Percentiles rank a stretch among this genome's conserved stretches.
phyloP scores from a whole-genome alignment of 73 alveolate species.

The Paramecium sexaurelia region DNA sequence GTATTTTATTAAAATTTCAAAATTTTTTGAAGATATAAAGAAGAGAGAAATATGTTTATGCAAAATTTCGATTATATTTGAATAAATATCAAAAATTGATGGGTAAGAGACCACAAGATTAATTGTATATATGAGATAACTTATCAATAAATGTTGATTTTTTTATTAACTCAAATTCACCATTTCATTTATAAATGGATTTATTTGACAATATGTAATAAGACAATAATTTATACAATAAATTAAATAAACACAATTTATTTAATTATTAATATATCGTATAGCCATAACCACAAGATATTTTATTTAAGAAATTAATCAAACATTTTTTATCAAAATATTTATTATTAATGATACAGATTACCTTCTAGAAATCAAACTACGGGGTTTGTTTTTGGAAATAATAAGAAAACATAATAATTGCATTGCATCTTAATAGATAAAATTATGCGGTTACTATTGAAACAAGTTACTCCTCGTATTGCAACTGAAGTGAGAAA shows the following conservation, averaged over 20 bases:
- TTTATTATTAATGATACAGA: not conserved
- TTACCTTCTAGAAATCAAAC: slow-evolving; percentile 3
- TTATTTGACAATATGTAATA: too few relatives aligned
- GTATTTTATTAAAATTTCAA: too few relatives aligned
- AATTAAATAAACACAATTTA: too few relatives aligned
- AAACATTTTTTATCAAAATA: not conserved
- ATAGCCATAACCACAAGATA: not conserved
- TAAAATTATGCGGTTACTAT: slow-evolving; percentile 16
- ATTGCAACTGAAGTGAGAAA: not conserved
- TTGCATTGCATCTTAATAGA: slow-evolving; percentile 14
- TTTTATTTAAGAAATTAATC: not conserved
- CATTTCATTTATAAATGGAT: too few relatives aligned
- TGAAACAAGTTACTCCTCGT: slow-evolving; percentile 11
- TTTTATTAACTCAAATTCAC: too few relatives aligned
- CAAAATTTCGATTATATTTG: too few relatives aligned
- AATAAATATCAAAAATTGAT: too few relatives aligned
- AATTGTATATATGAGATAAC: too few relatives aligned
- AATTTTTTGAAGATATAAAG: too few relatives aligned
- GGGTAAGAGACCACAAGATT: too few relatives aligned
- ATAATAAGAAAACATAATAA: slow-evolving; percentile 12
- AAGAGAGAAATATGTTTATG: too few relatives aligned
- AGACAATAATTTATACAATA: not conserved
- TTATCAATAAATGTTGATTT: too few relatives aligned
- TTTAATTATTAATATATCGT: not conserved
- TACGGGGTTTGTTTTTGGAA: not conserved